Evolutionary conservation across 208 protist species (phyloP).

Genomic region (Acanthamoeba healyi): DNA sequence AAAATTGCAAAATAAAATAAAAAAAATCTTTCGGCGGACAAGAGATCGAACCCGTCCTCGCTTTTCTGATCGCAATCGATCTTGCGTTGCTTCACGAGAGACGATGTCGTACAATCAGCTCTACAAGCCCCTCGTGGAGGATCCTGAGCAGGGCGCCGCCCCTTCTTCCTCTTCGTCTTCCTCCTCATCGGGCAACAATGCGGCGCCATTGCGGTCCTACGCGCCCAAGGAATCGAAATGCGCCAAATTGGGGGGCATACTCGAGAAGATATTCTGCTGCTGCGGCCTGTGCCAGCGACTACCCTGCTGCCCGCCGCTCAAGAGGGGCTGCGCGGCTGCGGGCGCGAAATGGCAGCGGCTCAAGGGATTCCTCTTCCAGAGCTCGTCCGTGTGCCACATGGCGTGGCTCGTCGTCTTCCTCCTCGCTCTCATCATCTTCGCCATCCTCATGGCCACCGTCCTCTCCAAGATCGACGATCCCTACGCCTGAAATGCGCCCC

Average conservation of each 20-base stretch:
- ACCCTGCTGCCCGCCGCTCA: neutral
- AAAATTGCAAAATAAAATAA: no score
- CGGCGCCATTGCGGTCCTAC: neutral
- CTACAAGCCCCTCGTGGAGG: slow-evolving; percentile 45
- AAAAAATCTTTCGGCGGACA: neutral
- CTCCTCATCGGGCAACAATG: neutral
- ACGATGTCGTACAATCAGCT: slow-evolving; percentile 39
- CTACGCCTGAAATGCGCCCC: neutral
- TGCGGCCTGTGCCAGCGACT: slow-evolving; percentile 18
- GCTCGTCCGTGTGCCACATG: slow-evolving; percentile 57
- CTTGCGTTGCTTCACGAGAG: neutral
- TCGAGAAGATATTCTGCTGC: slow-evolving; percentile 32
- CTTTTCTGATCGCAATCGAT: no score
- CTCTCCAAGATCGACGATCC: slow-evolving; percentile 57
- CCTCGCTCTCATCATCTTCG: slow-evolving; percentile 7
- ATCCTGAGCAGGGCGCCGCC: neutral
- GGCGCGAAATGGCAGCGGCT: neutral
- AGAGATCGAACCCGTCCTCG: no score
- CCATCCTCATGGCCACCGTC: slow-evolving; percentile 51
- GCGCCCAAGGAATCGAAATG: slow-evolving; percentile 1
- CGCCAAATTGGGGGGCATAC: neutral
- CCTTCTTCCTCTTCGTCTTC: no score
- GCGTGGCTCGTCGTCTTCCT: slow-evolving; percentile 42
- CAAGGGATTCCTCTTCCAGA: slow-evolving; percentile 45
- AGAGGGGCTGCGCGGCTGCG: neutral